phyloP scores from a whole-genome alignment of 257 asterid genomes.

The Gentiana macrophylla region DNA sequence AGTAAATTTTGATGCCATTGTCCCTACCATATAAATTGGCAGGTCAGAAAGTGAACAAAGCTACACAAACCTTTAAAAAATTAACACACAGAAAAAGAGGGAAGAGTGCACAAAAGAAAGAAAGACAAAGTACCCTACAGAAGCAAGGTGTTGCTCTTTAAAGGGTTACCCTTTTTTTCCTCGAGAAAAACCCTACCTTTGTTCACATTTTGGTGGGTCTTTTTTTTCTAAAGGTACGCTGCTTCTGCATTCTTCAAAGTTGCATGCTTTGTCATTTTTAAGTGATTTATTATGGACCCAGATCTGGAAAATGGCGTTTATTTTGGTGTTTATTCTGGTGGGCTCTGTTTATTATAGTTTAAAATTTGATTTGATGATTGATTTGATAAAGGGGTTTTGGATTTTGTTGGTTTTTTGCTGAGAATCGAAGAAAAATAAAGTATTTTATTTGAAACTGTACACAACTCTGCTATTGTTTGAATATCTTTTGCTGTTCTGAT shows the following conservation, averaged over 20 bases:
- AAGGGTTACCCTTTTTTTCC: neutral
- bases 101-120: neutral
- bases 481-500: neutral
- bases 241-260: slow-evolving; percentile 7
- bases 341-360: neutral
- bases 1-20: neutral
- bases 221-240: slow-evolving; percentile 3
- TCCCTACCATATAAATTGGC: slow-evolving; percentile 6
- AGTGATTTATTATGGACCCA: slow-evolving; percentile 1
- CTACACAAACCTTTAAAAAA: neutral
- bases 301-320: slow-evolving; percentile 9
- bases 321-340: neutral
- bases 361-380: neutral
- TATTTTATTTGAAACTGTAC: neutral
- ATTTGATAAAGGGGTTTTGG: neutral
- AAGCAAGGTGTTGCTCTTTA: slow-evolving; percentile 10
- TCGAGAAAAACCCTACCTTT: slow-evolving; percentile 15
- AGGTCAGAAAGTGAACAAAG: slow-evolving; percentile 6
- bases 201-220: slow-evolving; percentile 1
- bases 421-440: neutral
- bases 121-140: slow-evolving; percentile 3
- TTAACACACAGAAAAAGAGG: neutral
- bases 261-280: slow-evolving; percentile 6
- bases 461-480: neutral
- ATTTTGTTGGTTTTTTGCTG: neutral